phyloP scores from a whole-genome alignment of 2,329 filamentous ascomycete species.

The Nemania bipapillata region DNA sequence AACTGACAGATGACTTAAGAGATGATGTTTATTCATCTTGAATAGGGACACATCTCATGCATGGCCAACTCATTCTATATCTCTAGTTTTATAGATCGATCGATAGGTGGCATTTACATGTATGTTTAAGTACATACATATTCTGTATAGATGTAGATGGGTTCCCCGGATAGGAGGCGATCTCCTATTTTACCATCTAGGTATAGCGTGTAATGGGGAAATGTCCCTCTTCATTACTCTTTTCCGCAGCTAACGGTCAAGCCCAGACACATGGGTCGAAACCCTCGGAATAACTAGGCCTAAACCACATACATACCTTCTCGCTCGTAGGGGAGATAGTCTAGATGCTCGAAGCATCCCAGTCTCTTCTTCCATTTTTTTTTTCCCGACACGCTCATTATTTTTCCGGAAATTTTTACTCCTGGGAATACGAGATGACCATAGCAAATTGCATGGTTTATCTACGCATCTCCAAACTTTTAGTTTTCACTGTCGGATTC shows the following conservation, averaged over 20 bases:
- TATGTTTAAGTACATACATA: too few species aligned
- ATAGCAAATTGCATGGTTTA: not conserved
- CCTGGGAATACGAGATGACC: not conserved
- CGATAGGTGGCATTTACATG: too few species aligned
- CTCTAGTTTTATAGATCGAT: too few species aligned
- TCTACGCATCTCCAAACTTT: not conserved
- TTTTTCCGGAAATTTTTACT: not conserved
- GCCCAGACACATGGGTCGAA: not conserved
- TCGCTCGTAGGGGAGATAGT: not conserved
- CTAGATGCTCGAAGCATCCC: not conserved
- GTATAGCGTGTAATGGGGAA: slow-evolving; percentile 4
- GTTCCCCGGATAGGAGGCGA: not conserved
- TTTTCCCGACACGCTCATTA: not conserved
- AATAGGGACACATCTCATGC: not conserved
- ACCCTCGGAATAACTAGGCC: slow-evolving; percentile 9
- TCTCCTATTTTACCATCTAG: not conserved
- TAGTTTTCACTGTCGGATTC: not conserved
- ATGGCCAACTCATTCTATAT: too few species aligned
- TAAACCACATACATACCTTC: not conserved
- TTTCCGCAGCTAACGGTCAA: not conserved
- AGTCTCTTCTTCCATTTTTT: not conserved
- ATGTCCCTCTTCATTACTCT: slow-evolving; percentile 5
- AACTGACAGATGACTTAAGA: not conserved
- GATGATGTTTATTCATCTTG: not conserved
- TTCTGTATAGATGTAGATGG: too few species aligned